These are phyloP conservation scores for Penicillium sp. DNA, from an alignment of 2,329 filamentous ascomycete genomes.

Conservation along the genomic window DNA sequence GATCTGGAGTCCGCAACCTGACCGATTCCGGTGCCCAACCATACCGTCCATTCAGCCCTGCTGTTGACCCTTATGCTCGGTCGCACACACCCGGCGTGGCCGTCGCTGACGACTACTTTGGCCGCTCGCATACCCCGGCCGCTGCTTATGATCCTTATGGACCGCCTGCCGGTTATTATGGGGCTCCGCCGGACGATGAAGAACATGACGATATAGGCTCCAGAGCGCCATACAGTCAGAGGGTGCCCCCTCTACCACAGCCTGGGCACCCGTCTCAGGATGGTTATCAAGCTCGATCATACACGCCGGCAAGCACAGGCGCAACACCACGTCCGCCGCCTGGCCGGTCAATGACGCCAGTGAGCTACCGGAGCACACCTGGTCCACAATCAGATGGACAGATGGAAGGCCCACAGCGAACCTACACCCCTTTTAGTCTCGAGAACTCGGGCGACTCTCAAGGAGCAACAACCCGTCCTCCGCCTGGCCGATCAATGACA, in stretches of 20 bases:
- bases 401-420: slow-evolving; percentile 10
- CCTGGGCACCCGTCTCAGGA: slow-evolving; percentile 14
- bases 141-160: slow-evolving; percentile 7
- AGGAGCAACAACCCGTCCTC: too few relatives aligned
- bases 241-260: slow-evolving; percentile 4
- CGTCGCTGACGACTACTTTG: slow-evolving; percentile 7
- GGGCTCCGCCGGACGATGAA: slow-evolving; percentile 3
- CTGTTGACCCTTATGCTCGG: slow-evolving; percentile 23
- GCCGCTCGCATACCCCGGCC: background rate
- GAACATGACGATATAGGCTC: slow-evolving; percentile 11
- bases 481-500: too few relatives aligned
- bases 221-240: slow-evolving; percentile 11
- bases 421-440: slow-evolving; percentile 13
- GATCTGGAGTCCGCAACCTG: slow-evolving; percentile 21
- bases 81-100: slow-evolving; percentile 18
- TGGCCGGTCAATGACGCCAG: slow-evolving; percentile 11
- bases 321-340: background rate
- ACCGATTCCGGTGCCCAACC: slow-evolving; percentile 19
- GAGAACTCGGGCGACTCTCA: slow-evolving; percentile 8
- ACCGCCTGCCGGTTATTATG: slow-evolving; percentile 12
- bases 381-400: slow-evolving; percentile 5
- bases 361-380: slow-evolving; percentile 11
- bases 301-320: slow-evolving; percentile 15
- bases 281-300: slow-evolving; percentile 13
- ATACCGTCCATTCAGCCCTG: slow-evolving; percentile 24